Evolutionary conservation across 2,329 filamentous ascomycete genomes (phyloP).

Genomic region (Nemania serpens): DNA sequence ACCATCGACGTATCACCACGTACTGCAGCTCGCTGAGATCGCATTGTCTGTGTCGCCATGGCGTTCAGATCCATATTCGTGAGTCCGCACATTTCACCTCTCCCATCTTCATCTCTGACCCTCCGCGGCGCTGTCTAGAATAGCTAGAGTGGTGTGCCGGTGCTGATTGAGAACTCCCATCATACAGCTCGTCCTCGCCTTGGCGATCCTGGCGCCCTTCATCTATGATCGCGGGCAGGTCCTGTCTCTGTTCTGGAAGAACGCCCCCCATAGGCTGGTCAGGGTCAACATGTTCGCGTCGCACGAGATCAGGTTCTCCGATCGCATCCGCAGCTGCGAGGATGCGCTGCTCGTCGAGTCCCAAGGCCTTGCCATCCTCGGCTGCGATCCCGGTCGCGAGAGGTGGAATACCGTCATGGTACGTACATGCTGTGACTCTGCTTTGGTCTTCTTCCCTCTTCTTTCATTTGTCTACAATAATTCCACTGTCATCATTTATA

Average conservation of each 20-base stretch:
- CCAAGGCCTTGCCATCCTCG: constrained; percentile 43
- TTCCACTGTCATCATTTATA: neutral
- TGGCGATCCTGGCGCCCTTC: constrained; percentile 23
- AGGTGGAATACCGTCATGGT: constrained; percentile 50
- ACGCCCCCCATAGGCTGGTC: constrained; percentile 40
- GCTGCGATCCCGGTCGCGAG: constrained; percentile 48
- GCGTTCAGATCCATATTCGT: constrained; percentile 11
- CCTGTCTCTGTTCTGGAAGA: constrained; percentile 30
- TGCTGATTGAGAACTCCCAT: constrained; percentile 2
- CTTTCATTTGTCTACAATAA: neutral
- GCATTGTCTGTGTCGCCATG: constrained; percentile 12
- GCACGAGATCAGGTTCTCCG: constrained; percentile 43
- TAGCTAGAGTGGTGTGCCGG: too few species aligned
- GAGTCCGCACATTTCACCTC: neutral
- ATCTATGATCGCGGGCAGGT: constrained; percentile 20
- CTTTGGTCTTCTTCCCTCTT: neutral
- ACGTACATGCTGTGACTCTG: too few species aligned
- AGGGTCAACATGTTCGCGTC: constrained; percentile 37
- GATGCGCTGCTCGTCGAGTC: constrained; percentile 46
- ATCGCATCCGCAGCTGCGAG: constrained; percentile 48
- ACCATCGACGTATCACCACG: neutral
- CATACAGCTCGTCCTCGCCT: constrained; percentile 1
- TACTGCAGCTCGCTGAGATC: neutral
- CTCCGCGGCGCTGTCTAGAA: neutral
- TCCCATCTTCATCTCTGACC: neutral